Conservation (phyloP, 2,329 filamentous ascomycete genomes). For the Clathrospora elynae region DNA sequence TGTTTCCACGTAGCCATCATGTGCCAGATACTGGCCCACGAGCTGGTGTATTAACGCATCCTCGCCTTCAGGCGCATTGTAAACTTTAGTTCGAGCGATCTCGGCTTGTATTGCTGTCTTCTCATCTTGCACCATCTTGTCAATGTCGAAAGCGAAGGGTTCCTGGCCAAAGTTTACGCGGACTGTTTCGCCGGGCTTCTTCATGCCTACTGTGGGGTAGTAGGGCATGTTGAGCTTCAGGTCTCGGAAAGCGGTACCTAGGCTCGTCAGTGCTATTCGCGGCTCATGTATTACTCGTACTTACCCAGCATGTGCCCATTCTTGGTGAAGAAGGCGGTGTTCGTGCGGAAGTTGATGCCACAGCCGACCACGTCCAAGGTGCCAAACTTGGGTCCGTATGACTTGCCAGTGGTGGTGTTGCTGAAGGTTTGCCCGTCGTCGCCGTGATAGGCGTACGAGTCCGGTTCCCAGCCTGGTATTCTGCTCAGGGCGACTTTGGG, state of each 20-base stretch:
- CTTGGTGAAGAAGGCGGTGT: constrained; percentile 68
- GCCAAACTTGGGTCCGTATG: constrained; percentile 65
- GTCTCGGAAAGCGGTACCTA: constrained; percentile 73
- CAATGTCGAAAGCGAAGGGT: constrained; percentile 90
- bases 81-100: constrained; percentile 30
- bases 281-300: constrained; percentile 11
- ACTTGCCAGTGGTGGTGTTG: constrained; percentile 61
- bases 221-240: constrained; percentile 67
- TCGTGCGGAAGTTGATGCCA: constrained; percentile 67
- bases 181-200: constrained; percentile 64
- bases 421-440: constrained; percentile 69
- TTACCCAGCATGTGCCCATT: constrained; percentile 64
- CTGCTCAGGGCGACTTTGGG: constrained; percentile 63
- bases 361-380: constrained; percentile 66
- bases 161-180: constrained; percentile 68
- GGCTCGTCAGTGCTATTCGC: constrained; percentile 16
- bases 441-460: constrained; percentile 70
- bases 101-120: constrained; percentile 44
- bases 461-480: constrained; percentile 68
- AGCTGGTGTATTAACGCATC: constrained; percentile 80
- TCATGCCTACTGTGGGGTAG: constrained; percentile 68
- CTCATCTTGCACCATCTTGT: constrained; percentile 68
- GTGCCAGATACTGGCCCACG: constrained; percentile 85
- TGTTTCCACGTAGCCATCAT: constrained; percentile 95
- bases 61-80: constrained; percentile 62